phyloP scores from a whole-genome alignment of 805 yeast species.

The Saccharomyces jurei region DNA sequence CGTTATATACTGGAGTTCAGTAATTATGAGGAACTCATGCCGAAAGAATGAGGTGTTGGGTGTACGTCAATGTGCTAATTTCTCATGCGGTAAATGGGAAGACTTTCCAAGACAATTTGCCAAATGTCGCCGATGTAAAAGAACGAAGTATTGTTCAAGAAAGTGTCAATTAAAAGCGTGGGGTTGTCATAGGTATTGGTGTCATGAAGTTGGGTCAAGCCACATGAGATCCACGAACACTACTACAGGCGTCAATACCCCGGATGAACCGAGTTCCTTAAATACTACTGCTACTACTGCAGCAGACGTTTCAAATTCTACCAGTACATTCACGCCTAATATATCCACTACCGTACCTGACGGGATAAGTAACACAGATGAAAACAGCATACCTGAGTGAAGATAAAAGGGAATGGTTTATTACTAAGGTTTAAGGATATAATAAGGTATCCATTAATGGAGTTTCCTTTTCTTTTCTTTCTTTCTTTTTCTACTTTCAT shows the following conservation, averaged over 20 bases:
- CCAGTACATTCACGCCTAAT: background rate
- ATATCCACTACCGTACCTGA: background rate
- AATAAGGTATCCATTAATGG: background rate
- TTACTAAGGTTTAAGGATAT: background rate
- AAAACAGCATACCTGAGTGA: background rate
- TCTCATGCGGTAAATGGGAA: constrained; percentile 94
- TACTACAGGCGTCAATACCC: constrained; percentile 16
- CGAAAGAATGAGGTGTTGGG: constrained; percentile 82
- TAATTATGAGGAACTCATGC: constrained; percentile 94
- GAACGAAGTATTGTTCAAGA: constrained; percentile 90
- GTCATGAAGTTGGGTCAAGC: constrained; percentile 43
- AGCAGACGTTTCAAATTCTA: background rate
- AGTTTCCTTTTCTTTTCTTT: background rate
- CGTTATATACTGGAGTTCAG: constrained; percentile 93
- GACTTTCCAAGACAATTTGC: constrained; percentile 84
- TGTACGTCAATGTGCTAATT: constrained; percentile 88
- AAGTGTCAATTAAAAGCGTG: constrained; percentile 89
- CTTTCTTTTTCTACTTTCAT: background rate
- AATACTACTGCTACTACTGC: constrained; percentile 1
- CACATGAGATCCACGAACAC: constrained; percentile 13
- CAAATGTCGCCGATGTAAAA: constrained; percentile 86
- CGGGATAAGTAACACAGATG: background rate
- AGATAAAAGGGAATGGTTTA: background rate
- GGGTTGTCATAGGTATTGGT: constrained; percentile 93
- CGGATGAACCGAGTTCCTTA: constrained; percentile 6